phyloP scores from a whole-genome alignment of 139 green algal genomes.

The Coelastrella sp. region DNA sequence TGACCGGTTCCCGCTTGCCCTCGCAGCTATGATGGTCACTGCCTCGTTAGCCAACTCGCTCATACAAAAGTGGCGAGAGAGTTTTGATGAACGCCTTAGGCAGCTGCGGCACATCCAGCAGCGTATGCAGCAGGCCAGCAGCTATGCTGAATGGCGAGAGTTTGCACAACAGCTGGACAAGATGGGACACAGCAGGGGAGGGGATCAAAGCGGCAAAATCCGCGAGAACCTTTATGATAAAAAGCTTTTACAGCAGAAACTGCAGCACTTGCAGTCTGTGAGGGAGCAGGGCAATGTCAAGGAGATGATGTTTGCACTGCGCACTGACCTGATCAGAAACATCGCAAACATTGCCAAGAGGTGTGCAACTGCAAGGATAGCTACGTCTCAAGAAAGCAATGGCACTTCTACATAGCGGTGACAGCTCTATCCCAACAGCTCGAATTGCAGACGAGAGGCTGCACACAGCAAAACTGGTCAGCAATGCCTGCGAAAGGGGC shows the following conservation, averaged over 20 bases:
- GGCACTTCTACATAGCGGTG: too few species aligned
- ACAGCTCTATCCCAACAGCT: too few species aligned
- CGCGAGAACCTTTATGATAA: slow-evolving; percentile 86
- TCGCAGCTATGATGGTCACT: slow-evolving; percentile 53
- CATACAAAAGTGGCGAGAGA: slow-evolving; percentile 42
- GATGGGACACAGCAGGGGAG: slow-evolving; percentile 33
- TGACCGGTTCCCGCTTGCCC: neutral
- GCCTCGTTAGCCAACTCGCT: slow-evolving; percentile 37
- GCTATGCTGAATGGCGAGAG: slow-evolving; percentile 80
- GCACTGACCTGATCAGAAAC: slow-evolving; percentile 96
- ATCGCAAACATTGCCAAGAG: slow-evolving; percentile 93
- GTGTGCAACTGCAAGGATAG: slow-evolving; percentile 31
- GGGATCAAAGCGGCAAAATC: slow-evolving; percentile 30
- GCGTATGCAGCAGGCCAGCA: slow-evolving; percentile 50
- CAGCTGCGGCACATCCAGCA: slow-evolving; percentile 51
- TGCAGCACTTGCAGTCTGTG: slow-evolving; percentile 73
- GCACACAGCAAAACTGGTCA: too few species aligned
- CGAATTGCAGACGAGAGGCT: too few species aligned
- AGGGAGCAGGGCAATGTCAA: slow-evolving; percentile 67
- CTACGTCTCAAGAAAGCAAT: too few species aligned
- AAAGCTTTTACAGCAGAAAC: slow-evolving; percentile 84
- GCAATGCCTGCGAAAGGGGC: too few species aligned
- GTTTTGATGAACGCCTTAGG: slow-evolving; percentile 57
- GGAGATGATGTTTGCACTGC: slow-evolving; percentile 92
- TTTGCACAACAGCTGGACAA: slow-evolving; percentile 61